These are phyloP conservation scores for Desmodesmus armatus DNA, from an alignment of 139 green algal genomes.

Conservation along the genomic window DNA sequence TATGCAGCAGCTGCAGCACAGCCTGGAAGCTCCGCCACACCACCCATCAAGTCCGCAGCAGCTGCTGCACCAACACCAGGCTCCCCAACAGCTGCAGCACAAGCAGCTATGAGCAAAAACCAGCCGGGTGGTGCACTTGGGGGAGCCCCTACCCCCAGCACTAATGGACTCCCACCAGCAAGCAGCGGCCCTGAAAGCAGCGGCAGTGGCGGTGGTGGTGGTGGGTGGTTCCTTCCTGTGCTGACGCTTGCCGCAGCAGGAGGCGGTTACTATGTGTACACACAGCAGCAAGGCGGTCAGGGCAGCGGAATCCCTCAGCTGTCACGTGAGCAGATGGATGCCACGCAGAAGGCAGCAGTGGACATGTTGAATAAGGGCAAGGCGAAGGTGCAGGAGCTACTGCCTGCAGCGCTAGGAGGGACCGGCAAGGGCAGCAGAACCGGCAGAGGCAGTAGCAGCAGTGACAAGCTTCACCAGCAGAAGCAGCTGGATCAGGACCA, in stretches of 20 bases:
- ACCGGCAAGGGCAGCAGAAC: not conserved
- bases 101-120: not conserved
- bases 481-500: constrained; percentile 19
- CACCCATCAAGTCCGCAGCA: not conserved
- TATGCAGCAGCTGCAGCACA: not conserved
- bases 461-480: not conserved
- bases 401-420: not conserved
- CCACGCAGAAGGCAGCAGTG: too few relatives aligned
- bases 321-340: too few relatives aligned
- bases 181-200: not conserved
- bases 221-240: not conserved
- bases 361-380: too few relatives aligned
- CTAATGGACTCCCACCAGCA: too few relatives aligned
- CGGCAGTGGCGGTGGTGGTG: not conserved
- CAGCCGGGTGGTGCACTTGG: too few relatives aligned
- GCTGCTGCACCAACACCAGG: constrained; percentile 17
- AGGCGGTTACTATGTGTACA: not conserved
- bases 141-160: too few relatives aligned
- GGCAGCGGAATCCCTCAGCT: too few relatives aligned
- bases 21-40: not conserved
- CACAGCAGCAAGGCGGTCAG: too few relatives aligned
- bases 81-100: not conserved
- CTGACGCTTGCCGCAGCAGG: not conserved
- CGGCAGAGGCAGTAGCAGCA: not conserved
- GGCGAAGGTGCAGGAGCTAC: too few relatives aligned